Base-by-base conservation (phyloP, 1,284 basidiomycete species). In the Chalciporus piperatoides region DNA sequence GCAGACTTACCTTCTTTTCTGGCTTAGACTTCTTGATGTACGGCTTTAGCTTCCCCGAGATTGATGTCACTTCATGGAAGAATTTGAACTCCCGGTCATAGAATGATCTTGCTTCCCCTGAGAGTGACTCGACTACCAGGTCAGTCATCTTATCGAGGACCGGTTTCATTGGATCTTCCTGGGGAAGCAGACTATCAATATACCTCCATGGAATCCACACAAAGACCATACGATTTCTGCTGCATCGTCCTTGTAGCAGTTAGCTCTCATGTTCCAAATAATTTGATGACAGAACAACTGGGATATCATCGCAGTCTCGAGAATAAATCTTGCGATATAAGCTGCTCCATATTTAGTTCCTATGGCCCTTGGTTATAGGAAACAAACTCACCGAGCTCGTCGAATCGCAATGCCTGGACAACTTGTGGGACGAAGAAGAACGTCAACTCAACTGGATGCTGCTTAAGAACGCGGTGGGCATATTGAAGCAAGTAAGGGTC, bases 221-320 rank as follows among this genome's bases (percentile, higher is more conserved):
- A 17, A 8, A 12, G 35, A 21, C 72, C 84, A 55, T 60, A 92
- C 92, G 55, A 87, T 79, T 68, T 92, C 89, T 9, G 80, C 88
- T 10, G 77, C 75, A 61, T 99, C 97, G 62, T 96, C 97, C 61
- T 89, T 92, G 70, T 86, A 97, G 55, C 87, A 92, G 67, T 99
- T 99, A 4, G 97, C 97, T 64, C 97, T 97, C 97, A 99, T 99
- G 69, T 99, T 99, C 97, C 97, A 99, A 57, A 99, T 93, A 56
- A 99, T 99, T 73, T 99, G 97, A 68, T 99, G 97, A 65, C 97
- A 99, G 76, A 99, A 99, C 9, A 95, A 72, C 68, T 97, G 96
- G 4, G 95, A 98, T 55, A 99, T 93, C 71, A 94, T 96, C 10
- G 95, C 90, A 0, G 96, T 97, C 71, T 98, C 94, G 59, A 95